Percentiles rank a stretch among this genome's conserved stretches.
phyloP scores from a whole-genome alignment of 1,284 basidiomycete species.

The Cerioporus squamosus region DNA sequence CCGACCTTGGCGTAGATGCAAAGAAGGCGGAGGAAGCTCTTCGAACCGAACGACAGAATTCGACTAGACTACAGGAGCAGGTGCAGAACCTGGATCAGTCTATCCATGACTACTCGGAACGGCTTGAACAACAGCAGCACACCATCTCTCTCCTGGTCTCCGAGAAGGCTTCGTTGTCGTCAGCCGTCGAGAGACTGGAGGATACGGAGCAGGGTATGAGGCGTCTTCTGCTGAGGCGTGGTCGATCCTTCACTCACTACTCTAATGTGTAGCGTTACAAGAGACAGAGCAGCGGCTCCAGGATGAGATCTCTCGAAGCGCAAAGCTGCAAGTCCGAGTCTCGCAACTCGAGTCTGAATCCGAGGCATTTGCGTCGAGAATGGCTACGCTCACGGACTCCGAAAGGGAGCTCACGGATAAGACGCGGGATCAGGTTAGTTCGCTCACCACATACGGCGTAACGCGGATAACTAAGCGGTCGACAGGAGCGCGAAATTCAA shows the following conservation, averaged over 20 bases:
- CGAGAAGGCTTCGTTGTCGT: conserved; percentile 40
- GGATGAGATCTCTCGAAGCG: conserved; percentile 45
- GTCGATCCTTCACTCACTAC: background rate
- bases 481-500: conserved; percentile 72
- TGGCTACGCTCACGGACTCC: conserved; percentile 47
- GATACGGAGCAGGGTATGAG: conserved; percentile 40
- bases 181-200: conserved; percentile 38
- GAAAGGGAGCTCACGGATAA: conserved; percentile 63
- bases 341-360: conserved; percentile 45
- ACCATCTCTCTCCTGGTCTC: conserved; percentile 44
- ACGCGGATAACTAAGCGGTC: background rate
- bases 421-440: conserved; percentile 62
- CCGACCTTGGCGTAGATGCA: conserved; percentile 16
- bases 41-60: conserved; percentile 24
- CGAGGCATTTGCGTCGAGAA: conserved; percentile 34
- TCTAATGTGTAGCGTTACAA: conserved; percentile 46
- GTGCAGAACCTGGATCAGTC: conserved; percentile 28
- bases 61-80: conserved; percentile 24
- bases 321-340: conserved; percentile 46
- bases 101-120: conserved; percentile 28
- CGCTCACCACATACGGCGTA: background rate
- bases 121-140: conserved; percentile 38
- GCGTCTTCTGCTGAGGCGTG: background rate
- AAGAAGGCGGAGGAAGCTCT: conserved; percentile 21
- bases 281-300: conserved; percentile 48